These are phyloP conservation scores for Ascoidea asiatica DNA, from an alignment of 805 yeast genomes.

Conservation along the genomic window DNA sequence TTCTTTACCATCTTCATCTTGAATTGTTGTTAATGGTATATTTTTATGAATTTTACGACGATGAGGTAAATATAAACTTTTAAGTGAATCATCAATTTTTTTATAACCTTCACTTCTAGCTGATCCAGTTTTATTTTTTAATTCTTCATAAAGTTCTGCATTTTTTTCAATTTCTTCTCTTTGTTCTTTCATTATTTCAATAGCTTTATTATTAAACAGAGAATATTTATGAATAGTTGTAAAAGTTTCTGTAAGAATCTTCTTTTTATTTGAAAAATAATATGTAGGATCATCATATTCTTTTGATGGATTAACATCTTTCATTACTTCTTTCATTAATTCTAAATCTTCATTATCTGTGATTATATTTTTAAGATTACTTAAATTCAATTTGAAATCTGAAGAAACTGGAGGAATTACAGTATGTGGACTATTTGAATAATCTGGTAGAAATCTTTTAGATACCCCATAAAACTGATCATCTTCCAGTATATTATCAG, in stretches of 20 bases:
- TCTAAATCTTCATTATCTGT: constrained; percentile 70
- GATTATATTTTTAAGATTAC: no score
- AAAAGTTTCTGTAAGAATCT: constrained; percentile 4
- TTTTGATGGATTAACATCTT: constrained; percentile 13
- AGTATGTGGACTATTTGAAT: no score
- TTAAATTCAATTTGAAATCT: no score
- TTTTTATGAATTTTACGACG: constrained; percentile 46
- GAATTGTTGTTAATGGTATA: constrained; percentile 62
- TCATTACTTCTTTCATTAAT: constrained; percentile 33
- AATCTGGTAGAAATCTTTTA: no score
- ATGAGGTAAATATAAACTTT: constrained; percentile 71
- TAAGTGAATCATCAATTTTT: constrained; percentile 60
- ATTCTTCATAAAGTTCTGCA: constrained; percentile 12
- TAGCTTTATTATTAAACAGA: not conserved
- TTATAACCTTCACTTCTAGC: constrained; percentile 62
- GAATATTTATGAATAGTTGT: not conserved
- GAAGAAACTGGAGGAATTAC: no score
- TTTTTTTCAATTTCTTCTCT: constrained; percentile 14
- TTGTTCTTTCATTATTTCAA: constrained; percentile 14
- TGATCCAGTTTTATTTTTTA: constrained; percentile 39
- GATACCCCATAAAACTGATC: constrained; percentile 12
- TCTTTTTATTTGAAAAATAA: constrained; percentile 56
- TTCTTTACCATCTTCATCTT: constrained; percentile 25
- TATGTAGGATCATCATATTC: constrained; percentile 27
- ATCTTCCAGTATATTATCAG: no score